phyloP scores from a whole-genome alignment of 2,329 filamentous ascomycete genomes.

The Simplicillium sp. region DNA sequence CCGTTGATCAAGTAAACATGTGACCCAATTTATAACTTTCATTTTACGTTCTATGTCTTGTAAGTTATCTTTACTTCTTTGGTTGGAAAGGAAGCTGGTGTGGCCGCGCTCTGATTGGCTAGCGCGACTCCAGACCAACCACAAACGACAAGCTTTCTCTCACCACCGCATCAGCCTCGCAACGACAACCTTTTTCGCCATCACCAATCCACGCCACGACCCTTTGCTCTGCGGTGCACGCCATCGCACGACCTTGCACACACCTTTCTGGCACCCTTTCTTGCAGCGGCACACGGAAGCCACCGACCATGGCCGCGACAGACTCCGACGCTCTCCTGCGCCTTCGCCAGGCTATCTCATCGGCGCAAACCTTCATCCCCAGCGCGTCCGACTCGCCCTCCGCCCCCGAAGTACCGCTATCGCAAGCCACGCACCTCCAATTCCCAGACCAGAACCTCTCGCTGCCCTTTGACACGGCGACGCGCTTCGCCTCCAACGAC shows the following conservation, averaged over 20 bases:
- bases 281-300: background rate
- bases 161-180: background rate
- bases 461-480: slow-evolving; percentile 62
- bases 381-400: slow-evolving; percentile 60
- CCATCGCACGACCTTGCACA: no score
- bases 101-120: background rate
- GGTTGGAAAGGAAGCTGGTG: no score
- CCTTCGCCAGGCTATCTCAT: slow-evolving; percentile 73
- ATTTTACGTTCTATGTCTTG: no score
- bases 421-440: slow-evolving; percentile 68
- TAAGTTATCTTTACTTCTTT: no score
- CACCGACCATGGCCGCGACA: slow-evolving; percentile 42
- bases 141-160: no score
- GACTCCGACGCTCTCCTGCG: slow-evolving; percentile 73
- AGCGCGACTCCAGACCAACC: background rate
- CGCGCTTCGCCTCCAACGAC: slow-evolving; percentile 76
- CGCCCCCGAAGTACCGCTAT: slow-evolving; percentile 53
- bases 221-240: no score
- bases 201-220: background rate
- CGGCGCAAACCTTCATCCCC: slow-evolving; percentile 59
- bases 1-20: no score
- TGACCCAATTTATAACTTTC: no score
- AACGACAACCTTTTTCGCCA: background rate
- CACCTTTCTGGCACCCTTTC: no score
- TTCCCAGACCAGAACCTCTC: slow-evolving; percentile 57